Conservation (phyloP, 345 rosid species). For the Citrus maxima region DNA sequence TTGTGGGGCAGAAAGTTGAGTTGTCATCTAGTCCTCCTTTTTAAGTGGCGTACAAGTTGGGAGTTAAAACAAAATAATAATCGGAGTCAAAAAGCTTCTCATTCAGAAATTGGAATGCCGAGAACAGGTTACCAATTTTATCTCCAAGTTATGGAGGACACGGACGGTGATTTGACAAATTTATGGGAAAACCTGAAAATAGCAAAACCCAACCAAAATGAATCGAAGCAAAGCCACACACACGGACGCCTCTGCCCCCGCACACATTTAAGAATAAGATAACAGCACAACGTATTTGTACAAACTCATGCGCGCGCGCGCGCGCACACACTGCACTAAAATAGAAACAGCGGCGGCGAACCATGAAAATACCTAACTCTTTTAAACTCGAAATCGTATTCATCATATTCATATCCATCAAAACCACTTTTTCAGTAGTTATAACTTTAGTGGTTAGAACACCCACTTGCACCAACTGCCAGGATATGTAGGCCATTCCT, state of each 20-base stretch:
- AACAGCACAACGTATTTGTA: no score
- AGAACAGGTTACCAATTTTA: not conserved
- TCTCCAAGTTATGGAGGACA: not conserved
- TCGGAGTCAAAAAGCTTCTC: not conserved
- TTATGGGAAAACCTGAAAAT: not conserved
- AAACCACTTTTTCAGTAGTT: conserved; percentile 44
- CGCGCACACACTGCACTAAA: no score
- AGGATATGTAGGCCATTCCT: conserved; percentile 37
- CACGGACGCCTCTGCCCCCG: not conserved
- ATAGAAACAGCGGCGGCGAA: conserved; percentile 14
- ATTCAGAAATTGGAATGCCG: no score
- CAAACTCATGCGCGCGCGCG: no score
- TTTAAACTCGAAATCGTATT: conserved; percentile 11
- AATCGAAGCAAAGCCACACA: not conserved
- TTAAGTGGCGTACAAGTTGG: not conserved
- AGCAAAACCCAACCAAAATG: not conserved
- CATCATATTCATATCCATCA: not conserved
- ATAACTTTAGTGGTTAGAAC: conserved; percentile 38
- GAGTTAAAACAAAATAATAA: no score
- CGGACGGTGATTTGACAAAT: conserved; percentile 21
- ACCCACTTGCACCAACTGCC: conserved; percentile 45
- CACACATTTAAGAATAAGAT: not conserved
- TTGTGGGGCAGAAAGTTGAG: conserved; percentile 15
- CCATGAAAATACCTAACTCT: conserved; percentile 36
- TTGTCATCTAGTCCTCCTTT: not conserved